phyloP scores from a whole-genome alignment of 192 early-diverging fungal species.

The Umbelopsis sp. region DNA sequence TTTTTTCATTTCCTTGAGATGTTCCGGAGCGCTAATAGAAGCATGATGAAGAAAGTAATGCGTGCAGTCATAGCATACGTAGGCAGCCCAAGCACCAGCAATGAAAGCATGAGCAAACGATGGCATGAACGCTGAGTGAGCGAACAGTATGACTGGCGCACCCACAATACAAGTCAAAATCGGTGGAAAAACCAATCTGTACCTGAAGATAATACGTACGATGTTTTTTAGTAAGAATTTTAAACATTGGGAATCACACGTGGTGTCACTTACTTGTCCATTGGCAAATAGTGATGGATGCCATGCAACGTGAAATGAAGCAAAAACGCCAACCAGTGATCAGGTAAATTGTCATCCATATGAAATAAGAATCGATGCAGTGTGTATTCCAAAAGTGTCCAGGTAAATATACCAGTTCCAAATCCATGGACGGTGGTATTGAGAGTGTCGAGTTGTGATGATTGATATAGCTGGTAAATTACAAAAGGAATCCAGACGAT shows the following conservation, averaged over 20 bases:
- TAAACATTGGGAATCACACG: neutral
- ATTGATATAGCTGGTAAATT: slow-evolving; percentile 45
- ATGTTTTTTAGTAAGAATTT: neutral
- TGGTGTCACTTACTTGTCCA: slow-evolving; percentile 72
- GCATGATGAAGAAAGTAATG: slow-evolving; percentile 98
- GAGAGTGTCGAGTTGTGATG: slow-evolving; percentile 3
- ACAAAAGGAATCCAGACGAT: slow-evolving; percentile 83
- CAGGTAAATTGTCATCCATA: slow-evolving; percentile 85
- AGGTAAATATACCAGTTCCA: slow-evolving; percentile 68
- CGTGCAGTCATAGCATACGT: slow-evolving; percentile 87
- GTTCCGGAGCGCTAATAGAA: slow-evolving; percentile 57
- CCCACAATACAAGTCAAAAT: slow-evolving; percentile 73
- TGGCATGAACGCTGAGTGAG: slow-evolving; percentile 57
- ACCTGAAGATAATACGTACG: slow-evolving; percentile 38
- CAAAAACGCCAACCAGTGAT: slow-evolving; percentile 74
- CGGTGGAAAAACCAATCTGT: slow-evolving; percentile 97
- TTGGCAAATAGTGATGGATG: slow-evolving; percentile 95
- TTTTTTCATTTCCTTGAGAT: slow-evolving; percentile 86
- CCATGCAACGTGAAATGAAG: slow-evolving; percentile 94
- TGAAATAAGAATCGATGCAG: slow-evolving; percentile 95
- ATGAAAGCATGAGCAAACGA: slow-evolving; percentile 67
- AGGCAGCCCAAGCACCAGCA: slow-evolving; percentile 78
- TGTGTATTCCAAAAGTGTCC: slow-evolving; percentile 89
- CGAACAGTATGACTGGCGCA: slow-evolving; percentile 55
- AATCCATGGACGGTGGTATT: slow-evolving; percentile 47